Base-by-base conservation (phyloP, 176 grass and related monocot species). In the Triticum timopheevii region DNA sequence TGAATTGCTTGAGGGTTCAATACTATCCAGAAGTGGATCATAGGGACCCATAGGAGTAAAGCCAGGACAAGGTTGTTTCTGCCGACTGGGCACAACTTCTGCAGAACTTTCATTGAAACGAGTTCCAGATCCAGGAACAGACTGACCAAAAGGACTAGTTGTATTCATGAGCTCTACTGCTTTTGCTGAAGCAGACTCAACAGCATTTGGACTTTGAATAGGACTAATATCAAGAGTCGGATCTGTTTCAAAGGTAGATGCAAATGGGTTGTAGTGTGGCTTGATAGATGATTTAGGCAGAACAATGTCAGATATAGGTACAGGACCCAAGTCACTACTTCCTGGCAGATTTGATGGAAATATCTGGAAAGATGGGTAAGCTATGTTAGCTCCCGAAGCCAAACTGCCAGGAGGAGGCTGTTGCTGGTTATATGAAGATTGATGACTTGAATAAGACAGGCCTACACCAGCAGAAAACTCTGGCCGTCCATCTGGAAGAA, bases 241-340 rank as follows among this genome's bases (percentile, higher is more conserved):
- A 50, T 88, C 94, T 85, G 87, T 81, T 73, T 99, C 97, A 87
- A 99, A 99, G n/a, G 97, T 99, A 79, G 97, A 99, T 68, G 97
- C 97, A 85, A 93, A 99, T 76, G 97, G 97, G 69, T 99, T 99
- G 77, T 94, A 94, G 67, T 93, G 97, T 74, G 87, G 93, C 62
- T 93, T 91, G 72, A 99, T 96, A 24, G 94, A 88, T 52, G 89
- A 94, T 83, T 90, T 92, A 89, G 90, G 79, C 61, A 93, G 42
- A 81, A 22, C 67, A 47, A 62, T 77, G 82, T 90, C 85, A 84
- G 88, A 91, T 75, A 92, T 17, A 36, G 78, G 89, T 74, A 91
- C n/a, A 38, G 79, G 84, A 85, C 47, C 42, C 81, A 84, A 87
- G 45, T 85, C 68, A 73, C 76, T 90, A 63, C 82, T 88, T 89